These are phyloP conservation scores for Aspergillus ruber DNA, from an alignment of 2,329 filamentous ascomycete genomes.

Conservation along the genomic window DNA sequence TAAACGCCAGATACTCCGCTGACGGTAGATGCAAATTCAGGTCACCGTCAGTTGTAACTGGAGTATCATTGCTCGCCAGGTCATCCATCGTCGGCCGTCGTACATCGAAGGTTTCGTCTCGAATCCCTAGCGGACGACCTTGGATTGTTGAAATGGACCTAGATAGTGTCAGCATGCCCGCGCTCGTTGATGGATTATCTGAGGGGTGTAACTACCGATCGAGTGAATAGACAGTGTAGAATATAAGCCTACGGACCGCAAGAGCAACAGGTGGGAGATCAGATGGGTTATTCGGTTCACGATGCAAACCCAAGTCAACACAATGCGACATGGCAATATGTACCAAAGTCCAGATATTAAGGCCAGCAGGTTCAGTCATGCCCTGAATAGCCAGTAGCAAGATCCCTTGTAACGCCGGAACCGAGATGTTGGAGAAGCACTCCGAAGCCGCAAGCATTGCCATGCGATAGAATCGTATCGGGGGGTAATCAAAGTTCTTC, in stretches of 20 bases:
- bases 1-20: conserved; percentile 12
- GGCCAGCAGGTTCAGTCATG: conserved; percentile 27
- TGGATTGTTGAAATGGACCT: conserved; percentile 35
- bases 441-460: conserved; percentile 26
- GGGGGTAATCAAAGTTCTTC: conserved; percentile 29
- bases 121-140: conserved; percentile 32
- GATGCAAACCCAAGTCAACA: conserved; percentile 34
- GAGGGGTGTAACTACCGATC: conserved; percentile 21
- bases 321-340: conserved; percentile 34
- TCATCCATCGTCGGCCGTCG: conserved; percentile 12
- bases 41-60: not conserved
- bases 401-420: conserved; percentile 26
- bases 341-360: conserved; percentile 32
- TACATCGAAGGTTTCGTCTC: conserved; percentile 35
- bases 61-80: conserved; percentile 1
- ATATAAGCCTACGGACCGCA: conserved; percentile 20
- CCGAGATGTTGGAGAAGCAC: conserved; percentile 28
- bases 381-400: conserved; percentile 27
- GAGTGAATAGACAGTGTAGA: conserved; percentile 32
- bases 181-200: too few relatives aligned
- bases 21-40: conserved; percentile 4
- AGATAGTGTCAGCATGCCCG: too few relatives aligned
- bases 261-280: conserved; percentile 7
- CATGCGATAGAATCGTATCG: conserved; percentile 27
- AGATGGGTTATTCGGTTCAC: conserved; percentile 17